Evolutionary conservation across 306 rosid species (phyloP), one percentile per base, ranked within the genome.

Genomic region (Malus fusca): DNA sequence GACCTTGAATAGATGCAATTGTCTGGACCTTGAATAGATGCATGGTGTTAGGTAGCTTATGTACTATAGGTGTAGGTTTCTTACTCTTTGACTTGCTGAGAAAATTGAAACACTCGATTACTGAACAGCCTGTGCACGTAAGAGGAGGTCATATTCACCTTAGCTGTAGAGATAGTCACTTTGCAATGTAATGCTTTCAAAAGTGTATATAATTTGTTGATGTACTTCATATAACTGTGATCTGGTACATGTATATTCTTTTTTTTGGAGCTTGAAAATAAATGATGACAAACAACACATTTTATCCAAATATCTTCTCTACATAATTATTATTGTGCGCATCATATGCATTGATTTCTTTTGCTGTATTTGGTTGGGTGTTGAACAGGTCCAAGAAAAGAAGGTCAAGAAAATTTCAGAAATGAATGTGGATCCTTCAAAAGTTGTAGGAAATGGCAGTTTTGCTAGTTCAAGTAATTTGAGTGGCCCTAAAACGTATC

Each of bases 381-480:
- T 71, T 84, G 76, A 79, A 76, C 85, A 92, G 99, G 97, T 92
- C 78, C 97, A 96, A 88, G 98, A 96, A 88, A 96, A 92, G 89
- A 92, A 95, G 91, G 85, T 95, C 81, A 92, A 92, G 93, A 95
- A 92, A 88, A 83, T 95, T 66, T 85, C 97, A 66, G 96, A 86
- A 72, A 90, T 90, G 95, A 95, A 95, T 79, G 66, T 95, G 78
- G 97, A 95, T 69, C 78, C 96, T 66, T 85, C 91, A 3, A 95
- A 87, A 83, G 84, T 85, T 72, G 81, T 79, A 58, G 97, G 87
- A 81, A 95, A 92, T 86, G 97, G 93, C 63, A 87, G 90, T 81
- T 60, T 90, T 75, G 92, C 88, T 31, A 89, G 98, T 84, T 95
- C 99, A 68, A 94, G 98, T 83, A 85, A 64, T 88, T 86, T 93